Conservation (phyloP, 768 basidiomycete species). For the Hortiboletus campestris region DNA sequence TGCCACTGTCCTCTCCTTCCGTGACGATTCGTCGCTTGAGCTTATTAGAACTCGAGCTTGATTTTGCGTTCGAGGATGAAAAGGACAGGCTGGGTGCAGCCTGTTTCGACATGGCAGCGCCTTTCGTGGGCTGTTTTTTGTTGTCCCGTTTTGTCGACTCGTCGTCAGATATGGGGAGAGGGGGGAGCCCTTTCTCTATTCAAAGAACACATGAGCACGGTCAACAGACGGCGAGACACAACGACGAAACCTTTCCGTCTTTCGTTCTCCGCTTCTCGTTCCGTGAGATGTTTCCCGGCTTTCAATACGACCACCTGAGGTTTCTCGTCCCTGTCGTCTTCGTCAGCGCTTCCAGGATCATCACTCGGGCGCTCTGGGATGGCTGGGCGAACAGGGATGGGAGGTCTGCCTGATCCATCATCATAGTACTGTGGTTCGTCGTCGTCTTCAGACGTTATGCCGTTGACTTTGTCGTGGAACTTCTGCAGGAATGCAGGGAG, state of each 20-base stretch:
- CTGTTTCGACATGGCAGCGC: slow-evolving; percentile 24
- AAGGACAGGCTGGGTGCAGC: slow-evolving; percentile 35
- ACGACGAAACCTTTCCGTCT: slow-evolving; percentile 59
- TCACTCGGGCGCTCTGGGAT: slow-evolving; percentile 67
- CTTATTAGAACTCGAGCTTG: slow-evolving; percentile 25
- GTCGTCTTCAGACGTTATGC: slow-evolving; percentile 48
- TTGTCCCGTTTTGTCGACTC: slow-evolving; percentile 29
- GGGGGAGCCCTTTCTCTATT: slow-evolving; percentile 60
- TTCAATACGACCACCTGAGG: slow-evolving; percentile 89
- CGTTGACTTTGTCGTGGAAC: slow-evolving; percentile 61
- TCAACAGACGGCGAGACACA: neutral
- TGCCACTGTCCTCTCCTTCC: slow-evolving; percentile 31
- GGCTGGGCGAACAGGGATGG: slow-evolving; percentile 71
- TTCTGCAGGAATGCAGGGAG: slow-evolving; percentile 66
- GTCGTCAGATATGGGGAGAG: slow-evolving; percentile 43
- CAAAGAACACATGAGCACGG: slow-evolving; percentile 1
- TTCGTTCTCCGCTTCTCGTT: slow-evolving; percentile 74
- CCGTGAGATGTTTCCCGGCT: slow-evolving; percentile 83
- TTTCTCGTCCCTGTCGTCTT: slow-evolving; percentile 72
- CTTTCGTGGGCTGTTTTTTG: slow-evolving; percentile 17
- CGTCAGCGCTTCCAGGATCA: slow-evolving; percentile 71
- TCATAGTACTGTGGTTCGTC: slow-evolving; percentile 56
- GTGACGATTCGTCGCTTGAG: slow-evolving; percentile 37
- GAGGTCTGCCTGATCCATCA: slow-evolving; percentile 65
- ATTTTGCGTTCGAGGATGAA: slow-evolving; percentile 34